phyloP scores from a whole-genome alignment of 2,329 filamentous ascomycete species.

The Stenocarpella maydis region DNA sequence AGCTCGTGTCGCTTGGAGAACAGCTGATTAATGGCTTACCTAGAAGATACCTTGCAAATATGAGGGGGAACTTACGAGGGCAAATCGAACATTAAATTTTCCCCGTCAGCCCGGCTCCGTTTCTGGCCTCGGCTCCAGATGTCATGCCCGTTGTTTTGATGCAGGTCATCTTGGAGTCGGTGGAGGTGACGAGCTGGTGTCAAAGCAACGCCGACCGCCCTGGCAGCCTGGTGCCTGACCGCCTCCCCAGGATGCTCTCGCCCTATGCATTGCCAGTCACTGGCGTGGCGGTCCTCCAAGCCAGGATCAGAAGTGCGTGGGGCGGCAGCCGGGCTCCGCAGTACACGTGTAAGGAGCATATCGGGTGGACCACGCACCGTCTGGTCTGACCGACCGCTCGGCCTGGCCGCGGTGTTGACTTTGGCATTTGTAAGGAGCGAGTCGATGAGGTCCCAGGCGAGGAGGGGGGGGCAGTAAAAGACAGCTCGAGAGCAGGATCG shows the following conservation, averaged over 20 bases:
- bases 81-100: slow-evolving; percentile 27
- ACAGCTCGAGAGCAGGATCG: neutral
- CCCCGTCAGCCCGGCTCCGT: neutral
- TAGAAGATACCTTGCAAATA: slow-evolving; percentile 35
- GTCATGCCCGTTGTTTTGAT: neutral
- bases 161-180: neutral
- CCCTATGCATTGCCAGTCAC: neutral
- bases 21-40: slow-evolving; percentile 27
- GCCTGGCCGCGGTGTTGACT: neutral
- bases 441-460: neutral
- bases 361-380: slow-evolving; percentile 15
- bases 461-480: neutral
- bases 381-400: neutral
- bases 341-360: slow-evolving; percentile 26
- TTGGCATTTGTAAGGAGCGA: neutral
- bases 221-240: neutral
- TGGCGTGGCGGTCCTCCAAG: neutral
- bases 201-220: neutral
- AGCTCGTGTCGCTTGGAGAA: slow-evolving; percentile 2
- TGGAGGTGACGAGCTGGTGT: neutral
- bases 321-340: neutral
- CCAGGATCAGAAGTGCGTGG: slow-evolving; percentile 8
- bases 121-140: too few species aligned
- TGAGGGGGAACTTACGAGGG: slow-evolving; percentile 21
- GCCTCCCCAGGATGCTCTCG: slow-evolving; percentile 8